Evolutionary conservation across 805 yeast species (phyloP).

Genomic region (Wickerhamomyces bovis): DNA sequence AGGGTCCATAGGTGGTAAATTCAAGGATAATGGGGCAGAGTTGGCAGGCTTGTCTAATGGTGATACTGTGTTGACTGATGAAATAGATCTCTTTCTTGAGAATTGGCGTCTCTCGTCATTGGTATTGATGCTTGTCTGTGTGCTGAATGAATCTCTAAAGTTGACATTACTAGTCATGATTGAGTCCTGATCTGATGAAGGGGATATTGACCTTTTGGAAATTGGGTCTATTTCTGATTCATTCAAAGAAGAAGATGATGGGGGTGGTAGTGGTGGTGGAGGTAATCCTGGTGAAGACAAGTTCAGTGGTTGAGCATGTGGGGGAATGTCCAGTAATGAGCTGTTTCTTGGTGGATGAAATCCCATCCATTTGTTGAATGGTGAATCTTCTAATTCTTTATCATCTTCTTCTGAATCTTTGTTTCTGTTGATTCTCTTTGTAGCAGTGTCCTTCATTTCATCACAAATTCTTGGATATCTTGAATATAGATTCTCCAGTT

Average conservation of each 20-base stretch:
- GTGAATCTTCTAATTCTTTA: conserved; percentile 7
- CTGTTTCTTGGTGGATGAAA: conserved; percentile 13
- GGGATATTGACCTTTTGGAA: conserved; percentile 5
- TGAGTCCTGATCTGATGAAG: conserved; percentile 3
- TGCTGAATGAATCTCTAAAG: conserved; percentile 1
- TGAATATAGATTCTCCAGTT: conserved; percentile 46
- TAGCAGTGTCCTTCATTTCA: conserved; percentile 57
- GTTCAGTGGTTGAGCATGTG: background rate
- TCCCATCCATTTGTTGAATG: conserved; percentile 23
- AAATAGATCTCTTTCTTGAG: conserved; percentile 13
- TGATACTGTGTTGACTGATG: conserved; percentile 5
- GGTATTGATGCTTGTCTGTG: background rate
- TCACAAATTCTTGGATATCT: conserved; percentile 54
- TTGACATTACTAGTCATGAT: background rate
- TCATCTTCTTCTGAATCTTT: conserved; percentile 12
- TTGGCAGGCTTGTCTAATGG: conserved; percentile 8
- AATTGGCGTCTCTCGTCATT: conserved; percentile 4
- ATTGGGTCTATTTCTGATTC: conserved; percentile 1
- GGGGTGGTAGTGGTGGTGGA: background rate
- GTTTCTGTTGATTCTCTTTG: conserved; percentile 37
- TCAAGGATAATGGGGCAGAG: conserved; percentile 15
- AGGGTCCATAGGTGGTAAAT: conserved; percentile 38
- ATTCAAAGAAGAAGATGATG: too few species aligned
- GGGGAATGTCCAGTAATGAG: background rate
- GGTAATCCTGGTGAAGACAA: background rate